Percentiles rank a stretch among this genome's conserved stretches.
phyloP scores from a whole-genome alignment of 306 rosid genomes.

The Cotoneaster glaucophyllus region DNA sequence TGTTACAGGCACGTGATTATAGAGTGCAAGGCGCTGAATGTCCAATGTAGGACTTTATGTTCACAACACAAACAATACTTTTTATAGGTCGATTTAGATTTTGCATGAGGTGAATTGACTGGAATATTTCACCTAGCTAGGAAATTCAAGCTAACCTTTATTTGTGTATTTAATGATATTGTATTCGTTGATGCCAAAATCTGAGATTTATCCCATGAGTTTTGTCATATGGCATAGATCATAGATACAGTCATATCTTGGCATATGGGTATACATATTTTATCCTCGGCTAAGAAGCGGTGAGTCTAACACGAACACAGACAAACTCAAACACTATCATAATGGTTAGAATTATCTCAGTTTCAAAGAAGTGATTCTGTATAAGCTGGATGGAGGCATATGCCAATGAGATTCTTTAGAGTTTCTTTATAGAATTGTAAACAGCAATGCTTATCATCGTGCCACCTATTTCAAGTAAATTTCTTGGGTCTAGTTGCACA shows the following conservation, averaged over 20 bases:
- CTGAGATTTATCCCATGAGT: background rate
- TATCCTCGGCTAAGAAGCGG: background rate
- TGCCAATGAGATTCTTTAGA: background rate
- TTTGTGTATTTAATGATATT: background rate
- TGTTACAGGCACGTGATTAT: background rate
- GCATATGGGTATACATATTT: background rate
- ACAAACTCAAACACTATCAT: background rate
- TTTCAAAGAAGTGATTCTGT: background rate
- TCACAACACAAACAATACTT: background rate
- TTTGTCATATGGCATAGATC: background rate
- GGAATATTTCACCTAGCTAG: background rate
- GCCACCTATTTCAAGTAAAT: background rate
- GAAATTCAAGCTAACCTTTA: background rate
- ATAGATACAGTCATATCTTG: background rate
- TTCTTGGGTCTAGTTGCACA: background rate
- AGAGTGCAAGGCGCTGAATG: background rate
- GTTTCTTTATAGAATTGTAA: background rate
- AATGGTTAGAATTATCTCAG: background rate
- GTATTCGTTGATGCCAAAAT: background rate
- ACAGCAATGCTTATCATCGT: background rate
- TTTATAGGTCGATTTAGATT: background rate
- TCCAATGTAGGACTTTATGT: background rate
- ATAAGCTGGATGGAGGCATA: background rate
- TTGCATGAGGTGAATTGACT: background rate
- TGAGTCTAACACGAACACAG: background rate